phyloP scores from a whole-genome alignment of 2,329 filamentous ascomycete species.

The Fusarium siculi region DNA sequence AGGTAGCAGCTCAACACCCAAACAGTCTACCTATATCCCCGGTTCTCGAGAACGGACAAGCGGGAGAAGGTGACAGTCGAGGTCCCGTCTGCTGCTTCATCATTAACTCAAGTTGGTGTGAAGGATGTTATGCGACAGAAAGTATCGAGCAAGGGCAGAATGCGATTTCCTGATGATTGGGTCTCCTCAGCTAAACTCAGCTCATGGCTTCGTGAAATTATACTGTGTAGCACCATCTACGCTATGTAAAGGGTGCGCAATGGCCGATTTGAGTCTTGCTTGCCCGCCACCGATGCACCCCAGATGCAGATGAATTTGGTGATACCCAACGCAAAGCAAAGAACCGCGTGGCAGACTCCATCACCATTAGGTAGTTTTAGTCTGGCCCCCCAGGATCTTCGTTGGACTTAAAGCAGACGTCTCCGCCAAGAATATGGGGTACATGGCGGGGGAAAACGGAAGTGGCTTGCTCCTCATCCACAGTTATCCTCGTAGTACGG shows the following conservation, averaged over 20 bases:
- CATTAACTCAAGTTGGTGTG: not conserved
- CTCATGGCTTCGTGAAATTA: not conserved
- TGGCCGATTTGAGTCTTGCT: slow-evolving; percentile 8
- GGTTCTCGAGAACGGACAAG: slow-evolving; percentile 20
- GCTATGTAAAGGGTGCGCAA: slow-evolving; percentile 7
- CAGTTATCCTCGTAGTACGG: not conserved
- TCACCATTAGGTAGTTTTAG: slow-evolving; percentile 2
- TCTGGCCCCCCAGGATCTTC: not conserved
- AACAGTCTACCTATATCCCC: not conserved
- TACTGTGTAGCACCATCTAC: slow-evolving; percentile 7
- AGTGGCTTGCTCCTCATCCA: slow-evolving; percentile 24
- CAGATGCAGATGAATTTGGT: slow-evolving; percentile 7
- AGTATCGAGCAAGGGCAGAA: slow-evolving; percentile 6
- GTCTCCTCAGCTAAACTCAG: slow-evolving; percentile 4
- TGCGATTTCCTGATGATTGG: slow-evolving; percentile 14
- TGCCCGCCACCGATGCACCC: not conserved
- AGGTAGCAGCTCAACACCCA: not conserved
- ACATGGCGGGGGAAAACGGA: slow-evolving; percentile 31
- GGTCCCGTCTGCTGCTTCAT: not conserved
- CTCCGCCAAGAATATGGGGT: slow-evolving; percentile 38
- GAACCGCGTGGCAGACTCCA: slow-evolving; percentile 5
- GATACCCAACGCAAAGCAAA: slow-evolving; percentile 1
- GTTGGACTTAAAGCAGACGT: slow-evolving; percentile 1
- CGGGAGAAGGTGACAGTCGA: slow-evolving; percentile 1
- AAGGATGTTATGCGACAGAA: slow-evolving; percentile 1